Evolutionary conservation across 2,329 filamentous ascomycete species (phyloP), one percentile per base, ranked within the genome.

Genomic region (Canariomyces notabilis): DNA sequence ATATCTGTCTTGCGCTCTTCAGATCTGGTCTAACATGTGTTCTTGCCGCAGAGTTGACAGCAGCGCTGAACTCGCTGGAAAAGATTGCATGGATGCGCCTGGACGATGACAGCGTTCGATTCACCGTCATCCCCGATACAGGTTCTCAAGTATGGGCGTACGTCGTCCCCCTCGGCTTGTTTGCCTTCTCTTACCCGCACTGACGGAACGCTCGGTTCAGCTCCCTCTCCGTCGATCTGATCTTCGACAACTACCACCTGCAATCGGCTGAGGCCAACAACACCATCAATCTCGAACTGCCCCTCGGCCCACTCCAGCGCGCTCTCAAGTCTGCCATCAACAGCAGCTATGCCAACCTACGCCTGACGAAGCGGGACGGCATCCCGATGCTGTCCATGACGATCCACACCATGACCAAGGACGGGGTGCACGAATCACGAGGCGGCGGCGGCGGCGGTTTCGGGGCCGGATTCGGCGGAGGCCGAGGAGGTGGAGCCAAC

Each of bases 81-180:
- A 89, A 91, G 66, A 84, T 94, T 52, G 89, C 87, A 37, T 95
- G 90, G 89, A 76, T 95, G 53, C 86, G 89, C 55, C 79, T 98
- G 26, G 88, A 91, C 68, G 81, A 94, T 68, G 83, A 90, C 49
- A 83, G 84, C 45, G 83, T 91, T 46, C 89, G 90, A 57, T 95
- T 98, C 70, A 97, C 93, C 50, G 87, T 97, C 60, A 91, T 97
- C 52, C 90, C 93, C 1, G 89, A 96, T 63, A 85, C 87, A 60
- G 91, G 93, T 50, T 94, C 89, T 7, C 91, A 97, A 74, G 91
- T 97, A 44, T 98, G 93, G 93, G 88, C 89, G 75, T 90, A 75
- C 63, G 83, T 81, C n/a, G n/a, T n/a, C n/a, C n/a, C n/a, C n/a
- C 35, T 18, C 19, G 21, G 18, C 11, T 34, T 29, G 9, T 11